Evolutionary conservation across 768 basidiomycete species (phyloP).

Genomic region (Leccinum disarticulatum): DNA sequence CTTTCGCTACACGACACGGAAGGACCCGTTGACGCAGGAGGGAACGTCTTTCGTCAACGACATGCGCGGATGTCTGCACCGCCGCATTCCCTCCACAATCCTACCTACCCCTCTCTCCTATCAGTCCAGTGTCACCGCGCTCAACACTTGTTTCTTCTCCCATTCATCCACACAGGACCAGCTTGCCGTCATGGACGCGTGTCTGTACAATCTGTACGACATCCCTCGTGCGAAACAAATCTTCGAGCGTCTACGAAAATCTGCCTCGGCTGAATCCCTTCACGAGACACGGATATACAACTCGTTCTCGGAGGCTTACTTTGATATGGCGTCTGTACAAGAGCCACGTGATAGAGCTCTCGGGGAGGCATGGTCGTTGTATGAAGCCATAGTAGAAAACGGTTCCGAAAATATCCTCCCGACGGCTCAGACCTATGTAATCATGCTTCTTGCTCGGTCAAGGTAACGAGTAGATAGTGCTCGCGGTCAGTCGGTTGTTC

Average conservation of each 20-base stretch:
- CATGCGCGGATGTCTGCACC: slow-evolving; percentile 52
- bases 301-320: slow-evolving; percentile 63
- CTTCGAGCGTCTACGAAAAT: slow-evolving; percentile 60
- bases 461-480: slow-evolving; percentile 40
- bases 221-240: slow-evolving; percentile 73
- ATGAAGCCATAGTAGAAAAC: slow-evolving; percentile 49
- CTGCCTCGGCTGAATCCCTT: slow-evolving; percentile 43
- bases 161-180: slow-evolving; percentile 68
- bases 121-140: slow-evolving; percentile 36
- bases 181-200: slow-evolving; percentile 78
- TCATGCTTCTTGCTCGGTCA: slow-evolving; percentile 60
- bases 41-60: slow-evolving; percentile 29
- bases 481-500: slow-evolving; percentile 32
- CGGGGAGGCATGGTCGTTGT: slow-evolving; percentile 70
- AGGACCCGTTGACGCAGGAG: slow-evolving; percentile 22
- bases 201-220: slow-evolving; percentile 50
- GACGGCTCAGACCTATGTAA: slow-evolving; percentile 60
- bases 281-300: slow-evolving; percentile 56
- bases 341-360: slow-evolving; percentile 42
- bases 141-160: slow-evolving; percentile 56
- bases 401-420: slow-evolving; percentile 49
- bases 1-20: slow-evolving; percentile 35
- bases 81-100: slow-evolving; percentile 50
- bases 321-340: slow-evolving; percentile 53
- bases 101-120: slow-evolving; percentile 67